Conservation (phyloP, 2,329 filamentous ascomycete species). For the Talaromyces albobiverticillius region DNA sequence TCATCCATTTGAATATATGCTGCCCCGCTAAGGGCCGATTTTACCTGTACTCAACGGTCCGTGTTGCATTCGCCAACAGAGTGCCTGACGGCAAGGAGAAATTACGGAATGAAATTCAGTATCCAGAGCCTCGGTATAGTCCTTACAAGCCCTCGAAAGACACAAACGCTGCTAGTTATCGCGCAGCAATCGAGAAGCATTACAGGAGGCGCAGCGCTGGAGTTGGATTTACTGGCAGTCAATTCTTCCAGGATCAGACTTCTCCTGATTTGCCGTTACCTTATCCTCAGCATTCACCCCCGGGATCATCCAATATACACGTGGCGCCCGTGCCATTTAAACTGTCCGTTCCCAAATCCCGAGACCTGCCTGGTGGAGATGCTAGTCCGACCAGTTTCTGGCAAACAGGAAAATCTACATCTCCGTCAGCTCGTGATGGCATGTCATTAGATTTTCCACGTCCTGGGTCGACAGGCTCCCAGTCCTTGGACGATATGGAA, state of each 20-base stretch:
- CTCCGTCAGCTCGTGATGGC: not conserved
- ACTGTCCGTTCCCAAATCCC: not conserved
- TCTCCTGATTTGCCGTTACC: not conserved
- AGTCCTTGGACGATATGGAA: not conserved
- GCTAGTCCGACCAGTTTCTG: not conserved
- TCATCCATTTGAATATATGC: constrained; percentile 92
- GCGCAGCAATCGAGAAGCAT: constrained; percentile 55
- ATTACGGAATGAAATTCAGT: constrained; percentile 81
- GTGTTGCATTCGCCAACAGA: constrained; percentile 94
- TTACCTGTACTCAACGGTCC: constrained; percentile 86
- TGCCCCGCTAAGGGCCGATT: constrained; percentile 78
- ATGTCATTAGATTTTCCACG: constrained; percentile 2
- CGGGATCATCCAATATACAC: not conserved
- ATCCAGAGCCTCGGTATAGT: constrained; percentile 82
- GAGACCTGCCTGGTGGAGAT: not conserved
- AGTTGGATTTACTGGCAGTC: constrained; percentile 25
- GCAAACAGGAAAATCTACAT: not conserved
- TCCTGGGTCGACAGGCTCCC: not conserved
- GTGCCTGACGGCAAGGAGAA: constrained; percentile 95
- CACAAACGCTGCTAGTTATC: not conserved
- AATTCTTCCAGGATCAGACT: constrained; percentile 1
- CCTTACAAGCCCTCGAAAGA: constrained; percentile 66
- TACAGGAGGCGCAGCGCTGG: constrained; percentile 54
- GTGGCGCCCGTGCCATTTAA: constrained; percentile 1
- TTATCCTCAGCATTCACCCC: constrained; percentile 9